Evolutionary conservation across 495 filamentous ascomycete genomes (phyloP).

Genomic region (Xylaria venustula): DNA sequence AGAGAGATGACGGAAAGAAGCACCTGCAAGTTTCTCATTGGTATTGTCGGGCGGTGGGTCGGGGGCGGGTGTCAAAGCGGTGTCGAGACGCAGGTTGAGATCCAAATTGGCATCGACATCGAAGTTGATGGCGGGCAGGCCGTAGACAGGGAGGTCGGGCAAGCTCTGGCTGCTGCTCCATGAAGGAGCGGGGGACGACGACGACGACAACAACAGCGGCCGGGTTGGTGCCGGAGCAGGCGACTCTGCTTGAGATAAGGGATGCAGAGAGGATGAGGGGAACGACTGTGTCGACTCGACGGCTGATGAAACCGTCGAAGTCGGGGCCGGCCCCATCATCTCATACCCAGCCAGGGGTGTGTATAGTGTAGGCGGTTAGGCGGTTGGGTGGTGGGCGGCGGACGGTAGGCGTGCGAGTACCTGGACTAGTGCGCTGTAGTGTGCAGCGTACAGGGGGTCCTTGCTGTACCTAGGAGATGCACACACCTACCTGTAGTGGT

Average conservation of each 20-base stretch:
- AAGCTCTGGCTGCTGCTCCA: slow-evolving; percentile 32
- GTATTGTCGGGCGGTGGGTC: slow-evolving; percentile 16
- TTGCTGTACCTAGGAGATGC: neutral
- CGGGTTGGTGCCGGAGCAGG: slow-evolving; percentile 14
- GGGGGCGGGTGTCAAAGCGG: slow-evolving; percentile 31
- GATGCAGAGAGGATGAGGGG: slow-evolving; percentile 20
- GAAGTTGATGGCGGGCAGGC: slow-evolving; percentile 46
- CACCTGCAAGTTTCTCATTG: slow-evolving; percentile 25
- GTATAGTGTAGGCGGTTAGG: neutral
- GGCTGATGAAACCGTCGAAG: slow-evolving; percentile 38
- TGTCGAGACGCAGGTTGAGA: slow-evolving; percentile 34
- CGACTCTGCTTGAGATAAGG: slow-evolving; percentile 4
- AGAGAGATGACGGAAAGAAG: slow-evolving; percentile 16
- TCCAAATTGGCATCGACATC: slow-evolving; percentile 24
- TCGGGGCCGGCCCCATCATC: slow-evolving; percentile 36
- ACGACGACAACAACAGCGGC: no score
- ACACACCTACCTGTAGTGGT: neutral
- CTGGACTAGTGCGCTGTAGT: neutral
- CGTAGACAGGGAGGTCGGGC: slow-evolving; percentile 39
- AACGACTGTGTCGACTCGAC: slow-evolving; percentile 38
- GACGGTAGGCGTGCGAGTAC: neutral
- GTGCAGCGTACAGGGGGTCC: neutral
- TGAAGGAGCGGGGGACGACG: slow-evolving; percentile 20
- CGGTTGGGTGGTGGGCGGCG: neutral
- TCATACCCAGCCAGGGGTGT: slow-evolving; percentile 41